Base-by-base conservation (phyloP, 78 protist genomes). In the Isochrysis galbana region DNA sequence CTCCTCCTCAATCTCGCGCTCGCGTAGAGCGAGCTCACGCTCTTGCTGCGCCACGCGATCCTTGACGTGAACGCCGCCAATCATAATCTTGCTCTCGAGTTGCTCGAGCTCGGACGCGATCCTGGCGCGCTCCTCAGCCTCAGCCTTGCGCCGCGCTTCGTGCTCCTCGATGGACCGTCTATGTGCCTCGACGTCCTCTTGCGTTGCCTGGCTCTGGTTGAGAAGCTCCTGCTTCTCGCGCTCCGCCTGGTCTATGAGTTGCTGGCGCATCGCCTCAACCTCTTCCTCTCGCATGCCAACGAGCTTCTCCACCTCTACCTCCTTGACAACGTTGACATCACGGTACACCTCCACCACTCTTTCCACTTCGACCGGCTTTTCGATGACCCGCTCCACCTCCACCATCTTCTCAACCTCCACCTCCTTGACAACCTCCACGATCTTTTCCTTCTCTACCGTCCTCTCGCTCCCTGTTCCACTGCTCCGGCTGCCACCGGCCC, bases 191-290 rank as follows among this genome's bases (percentile, higher is more conserved):
- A 7, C 74, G 4, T 21, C 74, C 3, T 32, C 74, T 61, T 32
- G 10, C 74, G 74, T 32, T 3, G 29, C 23, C 3, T 21, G 23
- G 36, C 5, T 10, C 74, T 61, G 36, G 3, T 61, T 32, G 3
- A 61, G 23, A 10, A 61, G 74, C 74, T 7, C n/a, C 74, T 77
- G 84, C 14, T 10, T 26, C 44, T 0, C 47, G 47, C 46, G 44
- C 74, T 61, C 92, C 78, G 91, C 87, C 70, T 90, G 44, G 38
- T 72, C 54, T 42, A 55, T 21, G 36, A 83, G 90, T 82, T 94
- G 48, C 78, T 2, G 36, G 34, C 48, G 84, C 91, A 90, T n/a
- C n/a, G 36, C 87, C 90, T 92, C 92, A 29, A 21, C 5, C 91
- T 77, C 88, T 67, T 36, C 32, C n/a, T 29, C 74, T 78, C 36